Evolutionary conservation across 495 filamentous ascomycete species (phyloP), one percentile per base, ranked within the genome.

Genomic region (Xylaria castorea): DNA sequence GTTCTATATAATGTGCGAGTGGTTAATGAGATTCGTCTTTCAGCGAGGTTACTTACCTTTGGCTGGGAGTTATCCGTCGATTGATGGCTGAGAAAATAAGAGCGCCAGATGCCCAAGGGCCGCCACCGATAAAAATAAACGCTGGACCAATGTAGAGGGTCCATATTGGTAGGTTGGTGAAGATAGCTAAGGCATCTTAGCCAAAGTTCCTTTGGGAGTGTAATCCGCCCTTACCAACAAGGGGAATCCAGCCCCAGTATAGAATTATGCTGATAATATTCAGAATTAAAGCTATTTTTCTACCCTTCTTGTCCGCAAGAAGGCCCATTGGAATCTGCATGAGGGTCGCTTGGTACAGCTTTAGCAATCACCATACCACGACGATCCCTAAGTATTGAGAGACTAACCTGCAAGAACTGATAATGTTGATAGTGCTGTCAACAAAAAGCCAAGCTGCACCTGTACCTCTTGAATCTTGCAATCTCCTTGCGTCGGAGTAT

Each of bases 211-310:
- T 32, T 36, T 0, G 30, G 20, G 7, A 36, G 36, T 50, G 32
- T 6, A n/a, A 27, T 5, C 14, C 6, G 9, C 2, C 36, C 63
- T 20, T 66, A 66, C 63, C 44, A 34, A 64, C 38, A 16, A 66
- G 7, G 14, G 63, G 63, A n/a, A 66, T 48, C 63, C 63, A 66
- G 44, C 63, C 63, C 63, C 63, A 66, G 63, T 66, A 66, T n/a
- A 66, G 18, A 34, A 66, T 22, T 30, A 14, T 50, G 42, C 63
- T 48, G 27, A 66, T 32, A 38, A 66, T 66, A n/a, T 66, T 66
- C 63, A 66, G 30, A 34, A 48, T 12, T 42, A 66, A 66, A 16
- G 63, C 63, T 34, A 16, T 2, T 7, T 34, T 66, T 46, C 40
- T 48, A n/a, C 63, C 63, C 63, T 22, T 66, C 12, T 36, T 66